Percentiles rank a stretch among this genome's conserved stretches.
Evolutionary conservation across 345 rosid genomes (phyloP).

Genomic region (Ricinus communis): DNA sequence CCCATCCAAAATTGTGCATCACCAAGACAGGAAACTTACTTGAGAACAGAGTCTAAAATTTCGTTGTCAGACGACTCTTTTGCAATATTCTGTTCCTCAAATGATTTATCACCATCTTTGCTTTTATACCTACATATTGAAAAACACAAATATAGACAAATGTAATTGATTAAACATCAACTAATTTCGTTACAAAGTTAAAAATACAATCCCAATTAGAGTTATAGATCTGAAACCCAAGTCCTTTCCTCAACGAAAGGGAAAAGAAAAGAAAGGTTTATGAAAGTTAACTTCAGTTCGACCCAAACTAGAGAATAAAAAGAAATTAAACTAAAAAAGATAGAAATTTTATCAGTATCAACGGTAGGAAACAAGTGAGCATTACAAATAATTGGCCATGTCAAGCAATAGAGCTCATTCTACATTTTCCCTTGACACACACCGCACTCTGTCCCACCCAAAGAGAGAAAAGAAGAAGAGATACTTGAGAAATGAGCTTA

Average conservation of each 20-base stretch:
- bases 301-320: background rate
- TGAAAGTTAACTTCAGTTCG: slow-evolving; percentile 1
- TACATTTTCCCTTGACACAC: background rate
- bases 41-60: slow-evolving; percentile 5
- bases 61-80: background rate
- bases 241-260: background rate
- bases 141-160: background rate
- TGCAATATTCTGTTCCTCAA: background rate
- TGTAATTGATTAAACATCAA: background rate
- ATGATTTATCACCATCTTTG: slow-evolving; percentile 1
- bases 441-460: too few relatives aligned
- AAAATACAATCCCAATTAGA: background rate
- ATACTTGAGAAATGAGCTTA: slow-evolving; percentile 46
- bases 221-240: background rate
- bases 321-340: background rate
- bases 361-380: background rate
- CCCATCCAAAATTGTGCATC: background rate
- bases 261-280: background rate
- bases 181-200: background rate
- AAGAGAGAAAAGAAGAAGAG: slow-evolving; percentile 17
- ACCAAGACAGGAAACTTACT: slow-evolving; percentile 3
- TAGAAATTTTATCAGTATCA: background rate
- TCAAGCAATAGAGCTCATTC: background rate
- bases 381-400: background rate
- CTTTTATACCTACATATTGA: background rate